A percentile compares a stretch with the other conserved stretches of the same genome.
phyloP scores from a whole-genome alignment of 768 basidiomycete species.

The Termitomyces eurrhizus region DNA sequence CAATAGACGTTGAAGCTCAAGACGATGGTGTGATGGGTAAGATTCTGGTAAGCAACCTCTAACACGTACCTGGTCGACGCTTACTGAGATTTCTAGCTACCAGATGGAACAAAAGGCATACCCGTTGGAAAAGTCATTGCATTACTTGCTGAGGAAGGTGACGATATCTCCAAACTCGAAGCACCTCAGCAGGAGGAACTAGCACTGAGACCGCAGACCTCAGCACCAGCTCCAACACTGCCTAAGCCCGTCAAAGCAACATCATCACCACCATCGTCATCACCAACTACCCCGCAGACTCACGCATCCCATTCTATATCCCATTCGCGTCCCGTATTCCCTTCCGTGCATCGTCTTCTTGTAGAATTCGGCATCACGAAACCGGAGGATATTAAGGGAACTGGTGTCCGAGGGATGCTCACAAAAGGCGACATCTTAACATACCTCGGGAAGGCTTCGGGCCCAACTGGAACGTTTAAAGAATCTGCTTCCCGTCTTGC shows the following conservation, averaged over 20 bases:
- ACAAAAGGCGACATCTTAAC: slow-evolving; percentile 95
- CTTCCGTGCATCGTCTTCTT: slow-evolving; percentile 83
- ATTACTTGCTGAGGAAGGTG: slow-evolving; percentile 91
- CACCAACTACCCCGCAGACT: slow-evolving; percentile 27
- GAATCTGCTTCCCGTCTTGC: slow-evolving; percentile 28
- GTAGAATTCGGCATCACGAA: slow-evolving; percentile 58
- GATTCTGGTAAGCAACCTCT: slow-evolving; percentile 63
- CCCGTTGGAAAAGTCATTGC: slow-evolving; percentile 89
- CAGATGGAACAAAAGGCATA: slow-evolving; percentile 80
- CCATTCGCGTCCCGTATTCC: slow-evolving; percentile 77
- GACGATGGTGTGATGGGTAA: slow-evolving; percentile 94
- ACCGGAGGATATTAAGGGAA: slow-evolving; percentile 73
- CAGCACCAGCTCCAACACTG: slow-evolving; percentile 27
- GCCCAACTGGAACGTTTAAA: slow-evolving; percentile 74
- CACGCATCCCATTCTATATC: slow-evolving; percentile 33
- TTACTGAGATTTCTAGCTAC: slow-evolving; percentile 36
- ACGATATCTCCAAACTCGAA: slow-evolving; percentile 86
- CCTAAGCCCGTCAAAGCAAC: slow-evolving; percentile 24
- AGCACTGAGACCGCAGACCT: slow-evolving; percentile 22
- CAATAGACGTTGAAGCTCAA: slow-evolving; percentile 98
- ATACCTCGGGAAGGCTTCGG: slow-evolving; percentile 78
- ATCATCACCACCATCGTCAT: slow-evolving; percentile 19
- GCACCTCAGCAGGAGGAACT: slow-evolving; percentile 45
- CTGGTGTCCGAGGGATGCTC: slow-evolving; percentile 88
- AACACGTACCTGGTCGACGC: background rate